phyloP scores from a whole-genome alignment of 306 rosid genomes.

The Cicer chorassanicum region DNA sequence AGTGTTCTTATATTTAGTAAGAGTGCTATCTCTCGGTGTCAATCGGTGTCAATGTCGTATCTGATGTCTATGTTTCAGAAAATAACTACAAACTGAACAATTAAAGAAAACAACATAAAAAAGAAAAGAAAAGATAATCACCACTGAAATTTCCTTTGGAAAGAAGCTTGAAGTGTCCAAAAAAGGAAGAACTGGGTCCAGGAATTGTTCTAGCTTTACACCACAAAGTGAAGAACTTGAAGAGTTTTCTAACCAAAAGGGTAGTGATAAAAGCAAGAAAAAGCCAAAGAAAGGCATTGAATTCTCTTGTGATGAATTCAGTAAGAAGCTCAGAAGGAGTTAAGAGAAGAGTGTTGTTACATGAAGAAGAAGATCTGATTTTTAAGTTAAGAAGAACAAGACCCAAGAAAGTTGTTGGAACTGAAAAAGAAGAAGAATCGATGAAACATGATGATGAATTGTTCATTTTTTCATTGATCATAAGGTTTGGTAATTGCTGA shows the following conservation, averaged over 20 bases:
- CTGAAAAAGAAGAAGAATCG: slow-evolving; percentile 30
- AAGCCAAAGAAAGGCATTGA: slow-evolving; percentile 82
- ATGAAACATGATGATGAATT: slow-evolving; percentile 36
- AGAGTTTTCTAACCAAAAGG: slow-evolving; percentile 52
- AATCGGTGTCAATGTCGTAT: too few relatives aligned
- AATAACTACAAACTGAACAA: slow-evolving; percentile 43
- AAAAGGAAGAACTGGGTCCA: slow-evolving; percentile 68
- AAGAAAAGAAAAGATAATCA: background rate
- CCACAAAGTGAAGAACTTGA: slow-evolving; percentile 56
- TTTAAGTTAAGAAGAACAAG: slow-evolving; percentile 48
- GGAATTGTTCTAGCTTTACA: slow-evolving; percentile 55
- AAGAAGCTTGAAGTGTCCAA: slow-evolving; percentile 62
- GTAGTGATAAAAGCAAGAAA: slow-evolving; percentile 56
- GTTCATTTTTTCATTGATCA: slow-evolving; percentile 59
- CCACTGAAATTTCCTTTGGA: slow-evolving; percentile 60
- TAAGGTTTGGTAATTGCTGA: background rate
- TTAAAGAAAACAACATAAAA: background rate
- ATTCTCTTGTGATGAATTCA: slow-evolving; percentile 64
- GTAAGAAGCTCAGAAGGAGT: slow-evolving; percentile 47
- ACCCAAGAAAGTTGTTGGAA: slow-evolving; percentile 45
- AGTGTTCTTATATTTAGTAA: too few relatives aligned
- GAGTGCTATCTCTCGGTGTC: too few relatives aligned
- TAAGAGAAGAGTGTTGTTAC: slow-evolving; percentile 10
- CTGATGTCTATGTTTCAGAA: too few relatives aligned
- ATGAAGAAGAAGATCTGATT: slow-evolving; percentile 46